Evolutionary conservation across 2,329 filamentous ascomycete genomes (phyloP).

Genomic region (Penicillium aurantiogriseum): DNA sequence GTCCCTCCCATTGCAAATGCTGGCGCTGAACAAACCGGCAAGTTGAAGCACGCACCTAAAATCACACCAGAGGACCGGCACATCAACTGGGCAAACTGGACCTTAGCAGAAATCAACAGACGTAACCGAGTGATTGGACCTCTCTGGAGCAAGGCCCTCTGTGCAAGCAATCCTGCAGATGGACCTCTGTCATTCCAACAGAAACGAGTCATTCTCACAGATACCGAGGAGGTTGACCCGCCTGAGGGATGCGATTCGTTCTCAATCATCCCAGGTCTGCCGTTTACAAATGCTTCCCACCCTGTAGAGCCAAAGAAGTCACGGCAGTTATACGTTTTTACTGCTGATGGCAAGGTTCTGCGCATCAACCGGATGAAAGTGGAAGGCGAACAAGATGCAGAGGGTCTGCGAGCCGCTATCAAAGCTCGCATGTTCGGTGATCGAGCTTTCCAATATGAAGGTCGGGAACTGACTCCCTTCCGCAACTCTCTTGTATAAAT

Average conservation of each 20-base stretch:
- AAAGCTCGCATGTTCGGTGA: slow-evolving; percentile 42
- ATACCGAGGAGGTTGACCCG: slow-evolving; percentile 35
- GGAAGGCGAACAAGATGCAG: slow-evolving; percentile 38
- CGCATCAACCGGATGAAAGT: slow-evolving; percentile 42
- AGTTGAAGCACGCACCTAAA: slow-evolving; percentile 65
- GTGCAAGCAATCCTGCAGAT: slow-evolving; percentile 19
- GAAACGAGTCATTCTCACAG: slow-evolving; percentile 40
- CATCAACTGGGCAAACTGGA: slow-evolving; percentile 60
- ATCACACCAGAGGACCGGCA: slow-evolving; percentile 63
- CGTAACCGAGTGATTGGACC: slow-evolving; percentile 62
- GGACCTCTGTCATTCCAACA: slow-evolving; percentile 23
- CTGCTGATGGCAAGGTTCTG: slow-evolving; percentile 36
- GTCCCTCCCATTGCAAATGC: slow-evolving; percentile 56
- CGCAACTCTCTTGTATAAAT: slow-evolving; percentile 34
- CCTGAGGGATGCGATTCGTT: slow-evolving; percentile 27
- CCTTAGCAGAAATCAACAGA: slow-evolving; percentile 54
- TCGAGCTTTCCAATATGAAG: slow-evolving; percentile 26
- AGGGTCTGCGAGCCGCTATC: slow-evolving; percentile 38
- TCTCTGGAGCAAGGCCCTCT: slow-evolving; percentile 59
- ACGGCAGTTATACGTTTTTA: slow-evolving; percentile 38
- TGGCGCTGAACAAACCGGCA: slow-evolving; percentile 24
- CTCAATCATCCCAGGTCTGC: slow-evolving; percentile 36
- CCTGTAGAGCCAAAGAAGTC: slow-evolving; percentile 27
- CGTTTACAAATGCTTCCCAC: slow-evolving; percentile 33
- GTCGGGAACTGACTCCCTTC: slow-evolving; percentile 32